Conservation (phyloP, 441 rosid species). For the Gossypium aridum region DNA sequence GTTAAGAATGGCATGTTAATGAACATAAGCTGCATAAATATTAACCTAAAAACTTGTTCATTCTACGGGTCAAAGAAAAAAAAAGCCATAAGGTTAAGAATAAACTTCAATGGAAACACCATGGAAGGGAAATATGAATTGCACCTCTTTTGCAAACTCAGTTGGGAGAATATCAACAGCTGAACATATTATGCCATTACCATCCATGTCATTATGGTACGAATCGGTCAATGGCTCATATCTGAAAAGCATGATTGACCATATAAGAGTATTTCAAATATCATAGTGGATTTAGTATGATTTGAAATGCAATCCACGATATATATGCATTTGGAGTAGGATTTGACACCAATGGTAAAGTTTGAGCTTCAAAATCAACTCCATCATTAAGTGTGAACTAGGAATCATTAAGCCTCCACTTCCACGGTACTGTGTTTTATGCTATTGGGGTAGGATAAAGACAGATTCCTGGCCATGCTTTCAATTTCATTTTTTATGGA, state of each 20-base stretch:
- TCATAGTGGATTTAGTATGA: too few relatives aligned
- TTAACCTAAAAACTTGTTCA: background rate
- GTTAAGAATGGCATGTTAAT: conserved; percentile 17
- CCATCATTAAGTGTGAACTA: background rate
- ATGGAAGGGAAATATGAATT: conserved; percentile 3
- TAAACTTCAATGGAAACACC: background rate
- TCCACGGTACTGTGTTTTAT: background rate
- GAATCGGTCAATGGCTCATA: conserved; percentile 54
- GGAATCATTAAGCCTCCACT: background rate
- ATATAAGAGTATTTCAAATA: too few relatives aligned
- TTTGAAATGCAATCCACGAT: too few relatives aligned
- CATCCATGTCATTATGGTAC: conserved; percentile 76
- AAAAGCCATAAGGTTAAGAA: background rate
- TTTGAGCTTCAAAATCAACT: background rate
- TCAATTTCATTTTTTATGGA: background rate
- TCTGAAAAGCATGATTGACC: conserved; percentile 28
- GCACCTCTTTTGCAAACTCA: conserved; percentile 96
- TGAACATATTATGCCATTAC: conserved; percentile 67
- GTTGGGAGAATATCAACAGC: conserved; percentile 93
- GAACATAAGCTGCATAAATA: conserved; percentile 6
- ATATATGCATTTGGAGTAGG: too few relatives aligned
- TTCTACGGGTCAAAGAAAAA: background rate
- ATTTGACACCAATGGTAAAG: too few relatives aligned
- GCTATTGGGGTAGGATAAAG: too few relatives aligned
- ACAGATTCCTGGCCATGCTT: background rate